Conservation (phyloP, 2,329 filamentous ascomycete genomes). For the Cryoendolithus antarcticus region DNA sequence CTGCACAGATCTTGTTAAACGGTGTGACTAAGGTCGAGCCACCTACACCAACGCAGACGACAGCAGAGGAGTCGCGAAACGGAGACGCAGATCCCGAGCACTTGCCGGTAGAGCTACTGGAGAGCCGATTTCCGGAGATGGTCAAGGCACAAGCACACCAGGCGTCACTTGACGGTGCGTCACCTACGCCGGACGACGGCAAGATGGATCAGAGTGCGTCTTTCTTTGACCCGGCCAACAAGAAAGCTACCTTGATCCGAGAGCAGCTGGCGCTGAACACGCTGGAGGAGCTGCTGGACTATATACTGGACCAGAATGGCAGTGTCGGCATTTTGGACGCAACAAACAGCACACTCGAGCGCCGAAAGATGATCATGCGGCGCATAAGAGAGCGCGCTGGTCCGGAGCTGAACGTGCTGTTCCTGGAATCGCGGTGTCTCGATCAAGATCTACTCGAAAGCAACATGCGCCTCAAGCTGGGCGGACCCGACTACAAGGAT, state of each 20-base stretch:
- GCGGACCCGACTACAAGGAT: slow-evolving; percentile 87
- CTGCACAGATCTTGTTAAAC: slow-evolving; percentile 48
- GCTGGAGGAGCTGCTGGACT: slow-evolving; percentile 81
- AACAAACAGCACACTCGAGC: slow-evolving; percentile 86
- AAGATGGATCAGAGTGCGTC: slow-evolving; percentile 75
- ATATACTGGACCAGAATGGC: slow-evolving; percentile 68
- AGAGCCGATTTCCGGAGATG: slow-evolving; percentile 6
- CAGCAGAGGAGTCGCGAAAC: slow-evolving; percentile 15
- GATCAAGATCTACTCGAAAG: slow-evolving; percentile 76
- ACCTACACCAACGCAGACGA: slow-evolving; percentile 15
- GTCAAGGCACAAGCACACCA: slow-evolving; percentile 4
- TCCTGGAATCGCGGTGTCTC: slow-evolving; percentile 87
- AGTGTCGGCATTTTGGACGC: slow-evolving; percentile 93
- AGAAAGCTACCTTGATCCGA: slow-evolving; percentile 65
- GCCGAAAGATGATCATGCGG: slow-evolving; percentile 63
- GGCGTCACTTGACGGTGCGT: neutral
- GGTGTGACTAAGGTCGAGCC: slow-evolving; percentile 34
- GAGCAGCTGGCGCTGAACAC: slow-evolving; percentile 90
- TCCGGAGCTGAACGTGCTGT: slow-evolving; percentile 75
- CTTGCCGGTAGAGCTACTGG: slow-evolving; percentile 15
- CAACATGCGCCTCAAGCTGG: slow-evolving; percentile 94
- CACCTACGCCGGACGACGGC: slow-evolving; percentile 25
- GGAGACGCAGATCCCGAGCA: slow-evolving; percentile 19
- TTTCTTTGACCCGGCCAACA: slow-evolving; percentile 89
- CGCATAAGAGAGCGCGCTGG: slow-evolving; percentile 73